Percentiles rank a stretch among this genome's conserved stretches.
These are phyloP conservation scores for Mycena kentingensis DNA, from an alignment of 768 basidiomycete genomes.

Conservation along the genomic window DNA sequence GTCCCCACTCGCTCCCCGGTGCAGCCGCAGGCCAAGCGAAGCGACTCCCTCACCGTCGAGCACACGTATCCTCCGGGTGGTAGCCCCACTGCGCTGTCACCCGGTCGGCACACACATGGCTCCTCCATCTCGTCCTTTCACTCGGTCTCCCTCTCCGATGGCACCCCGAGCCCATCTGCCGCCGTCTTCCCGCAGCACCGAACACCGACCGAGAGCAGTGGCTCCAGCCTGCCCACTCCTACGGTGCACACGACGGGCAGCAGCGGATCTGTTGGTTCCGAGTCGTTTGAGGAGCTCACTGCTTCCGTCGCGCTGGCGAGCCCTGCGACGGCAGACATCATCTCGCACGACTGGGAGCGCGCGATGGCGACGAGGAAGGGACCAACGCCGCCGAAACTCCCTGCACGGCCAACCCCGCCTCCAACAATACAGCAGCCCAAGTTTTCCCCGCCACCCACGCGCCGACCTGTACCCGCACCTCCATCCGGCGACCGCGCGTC, in stretches of 20 bases:
- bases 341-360: slow-evolving; percentile 53
- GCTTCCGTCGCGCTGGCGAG: slow-evolving; percentile 50
- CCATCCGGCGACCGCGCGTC: slow-evolving; percentile 27
- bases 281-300: slow-evolving; percentile 74
- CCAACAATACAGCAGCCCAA: background rate
- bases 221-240: slow-evolving; percentile 17
- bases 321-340: slow-evolving; percentile 47
- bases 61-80: slow-evolving; percentile 57
- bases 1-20: slow-evolving; percentile 23
- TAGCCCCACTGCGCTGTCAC: slow-evolving; percentile 32
- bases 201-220: slow-evolving; percentile 42
- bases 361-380: slow-evolving; percentile 37
- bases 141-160: slow-evolving; percentile 78
- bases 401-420: slow-evolving; percentile 39
- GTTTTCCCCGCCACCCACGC: slow-evolving; percentile 12
- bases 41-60: slow-evolving; percentile 57
- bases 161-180: slow-evolving; percentile 43
- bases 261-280: slow-evolving; percentile 50
- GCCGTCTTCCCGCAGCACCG: slow-evolving; percentile 42
- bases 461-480: slow-evolving; percentile 21
- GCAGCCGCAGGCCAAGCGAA: slow-evolving; percentile 37
- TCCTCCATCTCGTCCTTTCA: slow-evolving; percentile 84
- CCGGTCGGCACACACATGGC: slow-evolving; percentile 53
- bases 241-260: slow-evolving; percentile 22
- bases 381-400: slow-evolving; percentile 47